Evolutionary conservation across 139 green algal species (phyloP).

Genomic region (Picochlorum sp.): DNA sequence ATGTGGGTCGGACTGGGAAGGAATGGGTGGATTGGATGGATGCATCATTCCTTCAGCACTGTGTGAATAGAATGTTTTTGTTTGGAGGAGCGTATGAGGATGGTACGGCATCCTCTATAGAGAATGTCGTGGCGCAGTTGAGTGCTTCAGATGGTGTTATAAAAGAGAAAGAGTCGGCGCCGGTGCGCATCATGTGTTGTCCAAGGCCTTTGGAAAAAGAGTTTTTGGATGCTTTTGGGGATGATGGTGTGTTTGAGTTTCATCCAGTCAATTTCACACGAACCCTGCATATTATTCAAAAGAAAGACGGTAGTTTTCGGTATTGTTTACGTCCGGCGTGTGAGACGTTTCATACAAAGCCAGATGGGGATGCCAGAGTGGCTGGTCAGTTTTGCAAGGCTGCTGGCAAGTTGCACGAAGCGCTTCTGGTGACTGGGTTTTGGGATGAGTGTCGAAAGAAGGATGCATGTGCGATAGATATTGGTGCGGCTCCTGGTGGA

Average conservation of each 20-base stretch:
- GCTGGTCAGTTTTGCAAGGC: neutral
- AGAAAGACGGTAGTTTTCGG: neutral
- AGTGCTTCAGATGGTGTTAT: neutral
- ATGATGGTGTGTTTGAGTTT: neutral
- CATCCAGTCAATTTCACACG: constrained; percentile 10
- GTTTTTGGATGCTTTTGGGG: neutral
- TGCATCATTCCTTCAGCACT: neutral
- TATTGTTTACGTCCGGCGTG: constrained; percentile 1
- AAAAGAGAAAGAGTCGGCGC: neutral
- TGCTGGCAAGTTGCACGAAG: constrained; percentile 9
- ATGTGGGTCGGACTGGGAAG: neutral
- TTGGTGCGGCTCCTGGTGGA: constrained; percentile 23
- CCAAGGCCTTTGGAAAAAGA: constrained; percentile 8
- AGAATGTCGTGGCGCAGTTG: neutral
- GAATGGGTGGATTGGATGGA: constrained; percentile 10
- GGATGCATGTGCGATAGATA: constrained; percentile 9
- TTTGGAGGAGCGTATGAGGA: neutral
- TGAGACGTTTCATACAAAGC: constrained; percentile 2
- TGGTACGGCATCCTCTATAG: neutral
- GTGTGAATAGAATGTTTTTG: constrained; percentile 6
- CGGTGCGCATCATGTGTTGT: constrained; percentile 2
- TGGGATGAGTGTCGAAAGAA: neutral
- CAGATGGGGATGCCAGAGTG: neutral
- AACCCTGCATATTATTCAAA: neutral
- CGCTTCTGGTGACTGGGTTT: neutral